Conservation (phyloP, 2,329 filamentous ascomycete species). For the Fusarium sp. region DNA sequence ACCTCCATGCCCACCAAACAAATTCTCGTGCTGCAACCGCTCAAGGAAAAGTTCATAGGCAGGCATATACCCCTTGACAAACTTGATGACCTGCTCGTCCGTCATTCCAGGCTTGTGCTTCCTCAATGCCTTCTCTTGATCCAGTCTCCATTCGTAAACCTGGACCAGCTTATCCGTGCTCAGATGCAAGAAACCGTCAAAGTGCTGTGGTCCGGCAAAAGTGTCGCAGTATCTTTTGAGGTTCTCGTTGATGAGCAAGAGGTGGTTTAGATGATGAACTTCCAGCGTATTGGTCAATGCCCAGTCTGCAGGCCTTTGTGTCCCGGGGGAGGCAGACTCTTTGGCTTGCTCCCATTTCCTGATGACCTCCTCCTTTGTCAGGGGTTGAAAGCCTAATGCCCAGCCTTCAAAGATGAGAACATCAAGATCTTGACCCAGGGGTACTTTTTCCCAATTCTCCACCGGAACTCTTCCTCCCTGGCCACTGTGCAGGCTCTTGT, state of each 20-base stretch:
- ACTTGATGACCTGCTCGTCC: constrained; percentile 36
- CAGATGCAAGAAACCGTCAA: constrained; percentile 38
- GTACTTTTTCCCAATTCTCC: constrained; percentile 32
- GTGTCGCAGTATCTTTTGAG: constrained; percentile 30
- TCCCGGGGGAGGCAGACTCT: not conserved
- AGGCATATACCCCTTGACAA: constrained; percentile 43
- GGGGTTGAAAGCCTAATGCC: constrained; percentile 38
- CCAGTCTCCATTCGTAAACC: constrained; percentile 40
- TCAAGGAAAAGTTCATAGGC: constrained; percentile 40
- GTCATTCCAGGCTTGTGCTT: constrained; percentile 37
- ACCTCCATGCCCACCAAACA: constrained; percentile 10
- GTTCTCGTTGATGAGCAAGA: constrained; percentile 38
- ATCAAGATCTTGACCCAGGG: constrained; percentile 17
- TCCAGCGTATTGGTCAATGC: constrained; percentile 26
- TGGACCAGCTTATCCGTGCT: constrained; percentile 35
- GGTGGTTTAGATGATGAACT: constrained; percentile 27
- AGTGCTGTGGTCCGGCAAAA: constrained; percentile 33
- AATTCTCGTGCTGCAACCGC: constrained; percentile 26
- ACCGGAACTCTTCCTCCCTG: constrained; percentile 34
- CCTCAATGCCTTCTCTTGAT: constrained; percentile 33
- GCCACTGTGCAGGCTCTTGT: constrained; percentile 38
- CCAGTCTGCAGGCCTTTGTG: constrained; percentile 11
- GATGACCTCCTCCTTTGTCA: constrained; percentile 16
- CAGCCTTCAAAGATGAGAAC: constrained; percentile 42
- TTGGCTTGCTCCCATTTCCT: constrained; percentile 35